Evolutionary conservation across 164 flowering plant genomes (phyloP).

Genomic region (Amborella trichopoda): DNA sequence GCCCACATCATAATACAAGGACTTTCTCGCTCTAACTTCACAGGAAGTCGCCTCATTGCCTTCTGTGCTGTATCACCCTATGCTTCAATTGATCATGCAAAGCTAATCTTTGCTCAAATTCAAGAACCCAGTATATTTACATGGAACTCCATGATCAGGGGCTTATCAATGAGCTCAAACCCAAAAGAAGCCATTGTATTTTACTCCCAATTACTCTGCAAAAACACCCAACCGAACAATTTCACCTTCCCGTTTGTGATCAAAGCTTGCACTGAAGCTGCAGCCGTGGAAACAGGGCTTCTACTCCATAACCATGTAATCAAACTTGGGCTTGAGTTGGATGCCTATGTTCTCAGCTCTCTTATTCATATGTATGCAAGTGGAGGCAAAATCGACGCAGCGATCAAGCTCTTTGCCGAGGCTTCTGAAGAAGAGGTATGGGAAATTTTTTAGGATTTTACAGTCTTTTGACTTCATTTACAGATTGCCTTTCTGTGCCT

Average conservation of each 20-base stretch:
- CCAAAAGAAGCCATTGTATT: conserved; percentile 13
- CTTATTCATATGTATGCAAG: conserved; percentile 23
- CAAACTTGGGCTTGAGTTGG: conserved; percentile 13
- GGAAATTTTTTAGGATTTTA: not conserved
- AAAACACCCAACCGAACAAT: conserved; percentile 13
- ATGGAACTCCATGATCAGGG: conserved; percentile 22
- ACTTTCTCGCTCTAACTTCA: conserved; percentile 1
- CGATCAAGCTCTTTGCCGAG: conserved; percentile 15
- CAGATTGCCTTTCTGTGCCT: too few relatives aligned
- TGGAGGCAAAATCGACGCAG: conserved; percentile 13
- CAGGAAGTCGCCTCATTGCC: conserved; percentile 9
- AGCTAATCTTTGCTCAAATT: conserved; percentile 11
- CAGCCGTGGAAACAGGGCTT: conserved; percentile 7
- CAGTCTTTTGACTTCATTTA: not conserved
- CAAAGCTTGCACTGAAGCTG: conserved; percentile 16
- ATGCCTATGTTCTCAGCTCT: conserved; percentile 21
- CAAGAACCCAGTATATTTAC: conserved; percentile 11
- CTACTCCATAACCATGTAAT: conserved; percentile 20
- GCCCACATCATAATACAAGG: conserved; percentile 12
- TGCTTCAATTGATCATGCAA: conserved; percentile 19
- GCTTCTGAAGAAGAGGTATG: conserved; percentile 7
- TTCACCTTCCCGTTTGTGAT: conserved; percentile 24
- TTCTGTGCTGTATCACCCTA: conserved; percentile 19
- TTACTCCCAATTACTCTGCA: conserved; percentile 12
- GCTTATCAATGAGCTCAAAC: conserved; percentile 8